Base-by-base conservation (phyloP, 306 rosid genomes). In the Lotus japonicus region DNA sequence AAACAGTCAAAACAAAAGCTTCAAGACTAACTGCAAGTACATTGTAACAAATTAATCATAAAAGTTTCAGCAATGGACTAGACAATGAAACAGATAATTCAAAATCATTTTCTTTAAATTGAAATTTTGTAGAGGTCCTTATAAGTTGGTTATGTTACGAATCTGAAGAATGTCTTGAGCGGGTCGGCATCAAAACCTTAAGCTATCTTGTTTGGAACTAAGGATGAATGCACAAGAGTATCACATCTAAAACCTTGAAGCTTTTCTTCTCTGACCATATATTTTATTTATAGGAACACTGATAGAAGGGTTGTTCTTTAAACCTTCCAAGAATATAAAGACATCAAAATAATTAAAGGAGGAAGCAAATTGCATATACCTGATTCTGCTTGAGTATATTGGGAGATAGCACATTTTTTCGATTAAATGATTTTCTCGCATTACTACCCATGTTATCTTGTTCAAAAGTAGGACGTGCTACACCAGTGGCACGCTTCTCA, bases 401-500 rank as follows among this genome's bases (percentile, higher is more conserved):
- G 71, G 79, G 65, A 79, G 82, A 61, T n/a, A 59, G 78, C 42
- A 78, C 81, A 71, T 76, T 81, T 26, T 43, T 83, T 46, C 61
- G 77, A 63, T 45, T 84, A 43, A 76, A 71, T 49, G 78, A 56
- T 59, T 85, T 91, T 59, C 60, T 79, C 66, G 41, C 78, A 4
- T 58, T 72, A 50, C 58, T 59, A 14, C 77, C 64, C 14, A 66
- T 80, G 62, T 63, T 70, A 41, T 78, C 66, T 69, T 68, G 76
- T 60, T 74, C 84, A 66, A 81, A 74, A 70, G 76, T 43, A 66
- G 83, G 81, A 28, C 84, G 92, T 28, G 70, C 70, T 74, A 82
- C 85, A 64, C 56, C 63, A 1, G 84, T 82, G 70, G 96, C 97
- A 60, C 97, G 99, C 82, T 77, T 95, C 80, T 95, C 99, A 36